Percentiles rank a stretch among this genome's conserved stretches.
Conservation (phyloP, 768 basidiomycete species). For the Atractiella rhizophila region DNA sequence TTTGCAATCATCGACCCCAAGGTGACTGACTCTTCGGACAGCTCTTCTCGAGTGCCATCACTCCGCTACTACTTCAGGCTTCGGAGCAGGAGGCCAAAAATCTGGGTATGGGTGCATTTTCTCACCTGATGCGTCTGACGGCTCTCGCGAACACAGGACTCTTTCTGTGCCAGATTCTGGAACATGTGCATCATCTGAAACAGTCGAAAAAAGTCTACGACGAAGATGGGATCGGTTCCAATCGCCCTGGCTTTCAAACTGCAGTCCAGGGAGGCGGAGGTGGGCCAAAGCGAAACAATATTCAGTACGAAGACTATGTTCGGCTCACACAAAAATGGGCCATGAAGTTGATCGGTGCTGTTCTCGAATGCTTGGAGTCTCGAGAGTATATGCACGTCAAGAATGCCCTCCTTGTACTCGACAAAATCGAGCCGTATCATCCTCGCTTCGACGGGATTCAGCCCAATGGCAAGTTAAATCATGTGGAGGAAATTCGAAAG, state of each 20-base stretch:
- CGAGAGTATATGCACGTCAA: conserved; percentile 93
- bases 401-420: conserved; percentile 79
- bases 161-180: background rate
- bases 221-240: too few species aligned
- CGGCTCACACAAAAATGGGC: conserved; percentile 62
- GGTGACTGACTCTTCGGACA: conserved; percentile 20
- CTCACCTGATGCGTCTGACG: background rate
- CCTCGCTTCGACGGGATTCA: conserved; percentile 54
- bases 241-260: too few species aligned
- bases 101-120: conserved; percentile 46
- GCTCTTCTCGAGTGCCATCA: conserved; percentile 63
- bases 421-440: conserved; percentile 71
- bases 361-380: conserved; percentile 55
- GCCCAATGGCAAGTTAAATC: too few species aligned
- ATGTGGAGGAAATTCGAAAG: too few species aligned
- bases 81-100: conserved; percentile 91
- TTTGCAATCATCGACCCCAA: background rate
- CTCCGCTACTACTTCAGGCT: conserved; percentile 65
- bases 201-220: conserved; percentile 39
- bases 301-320: conserved; percentile 47
- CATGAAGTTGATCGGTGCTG: conserved; percentile 41
- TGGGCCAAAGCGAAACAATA: conserved; percentile 37
- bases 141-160: background rate
- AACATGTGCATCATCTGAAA: background rate
- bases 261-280: too few species aligned